Conservation (phyloP, 305 asterid species). For the Salvia sclarea region DNA sequence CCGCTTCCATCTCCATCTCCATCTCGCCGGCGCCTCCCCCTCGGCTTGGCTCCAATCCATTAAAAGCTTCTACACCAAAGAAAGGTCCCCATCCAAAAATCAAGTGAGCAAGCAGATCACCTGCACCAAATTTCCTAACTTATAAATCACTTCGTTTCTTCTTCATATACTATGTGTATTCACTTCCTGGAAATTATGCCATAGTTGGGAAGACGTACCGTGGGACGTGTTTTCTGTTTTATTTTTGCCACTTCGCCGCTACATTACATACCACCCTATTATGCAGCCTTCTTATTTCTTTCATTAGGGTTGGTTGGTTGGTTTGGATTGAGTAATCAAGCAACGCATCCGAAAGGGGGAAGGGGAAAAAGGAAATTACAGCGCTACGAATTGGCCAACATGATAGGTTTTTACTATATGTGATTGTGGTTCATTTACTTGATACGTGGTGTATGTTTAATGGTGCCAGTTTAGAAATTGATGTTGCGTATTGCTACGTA, state of each 20-base stretch:
- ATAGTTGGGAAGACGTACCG: not conserved
- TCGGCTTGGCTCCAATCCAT: no score
- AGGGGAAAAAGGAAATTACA: not conserved
- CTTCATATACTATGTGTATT: not conserved
- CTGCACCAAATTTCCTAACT: no score
- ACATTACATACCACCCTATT: not conserved
- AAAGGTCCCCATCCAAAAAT: not conserved
- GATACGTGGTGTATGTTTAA: not conserved
- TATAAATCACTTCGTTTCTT: not conserved
- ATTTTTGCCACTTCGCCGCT: not conserved
- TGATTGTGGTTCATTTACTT: not conserved
- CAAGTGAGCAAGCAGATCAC: slow-evolving; percentile 21
- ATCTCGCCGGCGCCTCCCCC: not conserved
- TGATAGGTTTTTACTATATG: not conserved
- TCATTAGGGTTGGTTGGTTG: not conserved
- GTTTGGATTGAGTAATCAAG: not conserved
- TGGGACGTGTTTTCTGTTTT: not conserved
- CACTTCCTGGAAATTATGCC: not conserved
- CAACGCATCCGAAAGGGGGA: not conserved
- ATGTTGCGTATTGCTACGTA: not conserved
- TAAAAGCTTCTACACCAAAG: not conserved
- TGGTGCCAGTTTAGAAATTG: slow-evolving; percentile 6
- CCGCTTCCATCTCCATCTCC: not conserved
- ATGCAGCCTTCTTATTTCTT: not conserved
- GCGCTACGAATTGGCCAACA: not conserved